Evolutionary conservation across 495 filamentous ascomycete species (phyloP).

Genomic region (Neurospora sp.): DNA sequence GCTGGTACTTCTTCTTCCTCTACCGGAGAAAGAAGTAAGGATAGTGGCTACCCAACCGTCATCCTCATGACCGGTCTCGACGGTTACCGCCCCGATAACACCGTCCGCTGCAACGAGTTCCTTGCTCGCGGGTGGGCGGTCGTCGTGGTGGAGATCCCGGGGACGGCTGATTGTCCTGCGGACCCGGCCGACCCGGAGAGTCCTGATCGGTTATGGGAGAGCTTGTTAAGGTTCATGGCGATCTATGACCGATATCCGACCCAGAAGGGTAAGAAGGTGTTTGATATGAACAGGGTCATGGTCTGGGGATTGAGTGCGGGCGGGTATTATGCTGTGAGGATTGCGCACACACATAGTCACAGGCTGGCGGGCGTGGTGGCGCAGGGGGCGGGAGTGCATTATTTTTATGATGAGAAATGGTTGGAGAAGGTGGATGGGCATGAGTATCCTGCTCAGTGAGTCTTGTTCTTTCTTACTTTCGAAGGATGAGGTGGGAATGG

Average conservation of each 20-base stretch:
- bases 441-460: slow-evolving; percentile 68
- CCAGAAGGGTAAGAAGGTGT: slow-evolving; percentile 16
- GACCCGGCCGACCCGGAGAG: slow-evolving; percentile 39
- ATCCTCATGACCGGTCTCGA: slow-evolving; percentile 69
- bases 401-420: slow-evolving; percentile 57
- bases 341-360: slow-evolving; percentile 60
- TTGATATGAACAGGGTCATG: slow-evolving; percentile 53
- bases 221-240: not conserved
- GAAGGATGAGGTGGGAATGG: too few species aligned
- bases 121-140: slow-evolving; percentile 48
- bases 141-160: slow-evolving; percentile 65
- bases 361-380: slow-evolving; percentile 52
- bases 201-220: slow-evolving; percentile 51
- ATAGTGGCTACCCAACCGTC: slow-evolving; percentile 44
- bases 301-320: slow-evolving; percentile 68
- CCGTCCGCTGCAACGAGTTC: slow-evolving; percentile 59
- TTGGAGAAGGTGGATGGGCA: slow-evolving; percentile 56
- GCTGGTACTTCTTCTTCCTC: not conserved
- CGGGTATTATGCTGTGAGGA: slow-evolving; percentile 66
- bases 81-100: slow-evolving; percentile 71
- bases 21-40: slow-evolving; percentile 10
- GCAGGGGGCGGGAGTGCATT: slow-evolving; percentile 62
- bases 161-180: slow-evolving; percentile 70
- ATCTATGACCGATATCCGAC: too few species aligned
- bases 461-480: slow-evolving; percentile 6